phyloP scores from a whole-genome alignment of 768 basidiomycete species.

The Boletus huronensis region DNA sequence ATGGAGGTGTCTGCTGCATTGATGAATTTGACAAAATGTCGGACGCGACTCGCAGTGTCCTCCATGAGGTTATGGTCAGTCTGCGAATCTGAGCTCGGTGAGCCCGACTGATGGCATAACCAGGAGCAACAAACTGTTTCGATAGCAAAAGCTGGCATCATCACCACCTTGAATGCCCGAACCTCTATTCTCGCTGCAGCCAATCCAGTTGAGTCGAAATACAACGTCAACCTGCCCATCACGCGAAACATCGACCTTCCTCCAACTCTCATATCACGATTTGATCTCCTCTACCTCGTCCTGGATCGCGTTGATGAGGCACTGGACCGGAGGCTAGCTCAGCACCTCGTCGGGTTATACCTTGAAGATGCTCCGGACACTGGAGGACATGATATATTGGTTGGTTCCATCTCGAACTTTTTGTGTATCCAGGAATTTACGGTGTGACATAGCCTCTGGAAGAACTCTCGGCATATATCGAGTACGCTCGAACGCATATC shows the following conservation, averaged over 20 bases:
- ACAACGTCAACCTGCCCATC: constrained; percentile 87
- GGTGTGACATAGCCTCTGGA: constrained; percentile 64
- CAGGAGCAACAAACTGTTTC: constrained; percentile 99
- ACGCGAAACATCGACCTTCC: constrained; percentile 97
- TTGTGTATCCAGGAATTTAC: constrained; percentile 4
- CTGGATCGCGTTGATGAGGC: constrained; percentile 91
- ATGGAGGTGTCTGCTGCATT: constrained; percentile 97
- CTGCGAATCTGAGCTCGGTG: background rate
- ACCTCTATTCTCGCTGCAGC: constrained; percentile 97
- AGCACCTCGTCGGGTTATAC: constrained; percentile 90
- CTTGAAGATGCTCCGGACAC: constrained; percentile 77
- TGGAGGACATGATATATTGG: constrained; percentile 69
- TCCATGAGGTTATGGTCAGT: constrained; percentile 96
- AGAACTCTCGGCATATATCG: constrained; percentile 91
- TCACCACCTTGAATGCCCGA: constrained; percentile 96
- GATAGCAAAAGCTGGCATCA: constrained; percentile 98
- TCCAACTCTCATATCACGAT: constrained; percentile 95
- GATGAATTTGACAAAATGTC: constrained; percentile 99
- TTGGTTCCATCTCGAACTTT: constrained; percentile 35
- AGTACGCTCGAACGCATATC: constrained; percentile 83
- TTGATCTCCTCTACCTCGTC: constrained; percentile 94
- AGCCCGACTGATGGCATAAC: constrained; percentile 1
- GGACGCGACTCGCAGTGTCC: constrained; percentile 91
- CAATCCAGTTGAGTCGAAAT: constrained; percentile 94
- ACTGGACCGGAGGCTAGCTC: constrained; percentile 81